Conservation (phyloP, 108 stramenopile species). For the Pseudonitzschia pungens region DNA sequence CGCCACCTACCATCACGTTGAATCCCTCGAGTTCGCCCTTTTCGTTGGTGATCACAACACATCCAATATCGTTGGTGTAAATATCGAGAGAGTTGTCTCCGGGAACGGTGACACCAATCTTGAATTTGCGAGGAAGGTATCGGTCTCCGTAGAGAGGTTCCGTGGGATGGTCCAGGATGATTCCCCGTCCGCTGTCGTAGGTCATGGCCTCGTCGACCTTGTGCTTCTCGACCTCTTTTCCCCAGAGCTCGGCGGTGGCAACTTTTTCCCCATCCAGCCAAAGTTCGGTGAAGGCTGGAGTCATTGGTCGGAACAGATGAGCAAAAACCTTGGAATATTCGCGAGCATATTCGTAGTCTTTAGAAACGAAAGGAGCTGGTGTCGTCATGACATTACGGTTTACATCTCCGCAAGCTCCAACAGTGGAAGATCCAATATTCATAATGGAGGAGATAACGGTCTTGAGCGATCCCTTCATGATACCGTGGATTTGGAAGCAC, state of each 20-base stretch:
- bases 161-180: slow-evolving; percentile 77
- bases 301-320: slow-evolving; percentile 93
- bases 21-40: slow-evolving; percentile 84
- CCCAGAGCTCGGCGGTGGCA: slow-evolving; percentile 90
- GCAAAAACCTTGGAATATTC: slow-evolving; percentile 89
- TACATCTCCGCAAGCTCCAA: slow-evolving; percentile 98
- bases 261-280: slow-evolving; percentile 98
- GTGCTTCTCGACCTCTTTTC: slow-evolving; percentile 69
- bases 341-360: slow-evolving; percentile 77
- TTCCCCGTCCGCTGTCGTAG: slow-evolving; percentile 85
- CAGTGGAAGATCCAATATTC: slow-evolving; percentile 93
- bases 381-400: slow-evolving; percentile 95
- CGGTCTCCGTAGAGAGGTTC: slow-evolving; percentile 97
- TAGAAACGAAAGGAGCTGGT: slow-evolving; percentile 87
- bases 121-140: slow-evolving; percentile 98
- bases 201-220: slow-evolving; percentile 77
- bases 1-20: slow-evolving; percentile 97
- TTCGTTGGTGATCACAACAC: slow-evolving; percentile 81
- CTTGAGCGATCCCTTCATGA: slow-evolving; percentile 94
- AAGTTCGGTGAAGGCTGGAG: slow-evolving; percentile 90
- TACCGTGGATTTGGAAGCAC: slow-evolving; percentile 98
- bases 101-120: slow-evolving; percentile 96
- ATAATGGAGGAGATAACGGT: slow-evolving; percentile 94
- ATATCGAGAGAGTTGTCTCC: slow-evolving; percentile 97
- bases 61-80: slow-evolving; percentile 97